A percentile compares a stretch with the other conserved stretches of the same genome.
These are phyloP conservation scores for Hypoxylon sp. DNA, from an alignment of 2,329 filamentous ascomycete genomes.

Conservation along the genomic window DNA sequence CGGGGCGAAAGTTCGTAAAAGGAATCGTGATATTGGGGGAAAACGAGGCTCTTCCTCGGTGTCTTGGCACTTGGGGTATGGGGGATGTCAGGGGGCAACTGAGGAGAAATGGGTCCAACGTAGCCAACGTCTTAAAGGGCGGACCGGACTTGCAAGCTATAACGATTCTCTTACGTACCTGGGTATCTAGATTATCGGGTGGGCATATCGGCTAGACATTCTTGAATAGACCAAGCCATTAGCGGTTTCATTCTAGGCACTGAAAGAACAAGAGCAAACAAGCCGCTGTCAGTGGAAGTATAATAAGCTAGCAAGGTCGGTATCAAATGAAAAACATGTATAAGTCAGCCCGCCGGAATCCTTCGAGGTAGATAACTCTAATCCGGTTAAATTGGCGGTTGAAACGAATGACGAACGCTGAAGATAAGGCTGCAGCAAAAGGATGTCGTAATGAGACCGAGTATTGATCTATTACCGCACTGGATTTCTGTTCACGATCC, in stretches of 20 bases:
- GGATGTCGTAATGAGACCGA: slow-evolving; percentile 32
- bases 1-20: slow-evolving; percentile 33
- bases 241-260: not conserved
- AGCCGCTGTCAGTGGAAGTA: not conserved
- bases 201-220: slow-evolving; percentile 3
- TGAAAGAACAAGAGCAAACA: not conserved
- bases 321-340: slow-evolving; percentile 6
- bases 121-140: slow-evolving; percentile 19
- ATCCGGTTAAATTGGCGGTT: slow-evolving; percentile 23
- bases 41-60: slow-evolving; percentile 49
- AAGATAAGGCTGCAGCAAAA: slow-evolving; percentile 16
- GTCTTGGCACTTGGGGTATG: slow-evolving; percentile 49
- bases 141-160: slow-evolving; percentile 14
- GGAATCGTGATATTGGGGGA: slow-evolving; percentile 30
- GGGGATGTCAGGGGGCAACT: slow-evolving; percentile 25
- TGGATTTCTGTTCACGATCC: slow-evolving; percentile 8
- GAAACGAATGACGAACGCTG: slow-evolving; percentile 25
- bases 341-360: slow-evolving; percentile 16
- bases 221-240: not conserved
- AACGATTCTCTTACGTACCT: slow-evolving; percentile 3
- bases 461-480: slow-evolving; percentile 13
- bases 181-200: not conserved
- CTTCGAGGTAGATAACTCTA: slow-evolving; percentile 6
- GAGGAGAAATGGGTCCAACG: slow-evolving; percentile 24
- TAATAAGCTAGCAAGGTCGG: not conserved